phyloP scores from a whole-genome alignment of 83 land plant genomes.

The Picea mariana region DNA sequence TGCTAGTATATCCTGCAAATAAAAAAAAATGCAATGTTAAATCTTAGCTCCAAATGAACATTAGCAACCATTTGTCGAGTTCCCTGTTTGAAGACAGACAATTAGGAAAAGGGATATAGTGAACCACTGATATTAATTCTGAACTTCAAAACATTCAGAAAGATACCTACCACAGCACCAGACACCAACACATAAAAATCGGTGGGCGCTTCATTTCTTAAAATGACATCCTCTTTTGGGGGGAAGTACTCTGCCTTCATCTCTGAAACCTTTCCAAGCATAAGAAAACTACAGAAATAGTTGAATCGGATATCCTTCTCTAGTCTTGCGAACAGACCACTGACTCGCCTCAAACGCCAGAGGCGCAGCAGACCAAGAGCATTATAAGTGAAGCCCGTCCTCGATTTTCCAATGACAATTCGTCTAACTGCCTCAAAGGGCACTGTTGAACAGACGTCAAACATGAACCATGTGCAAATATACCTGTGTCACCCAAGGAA shows the following conservation, averaged over 20 bases:
- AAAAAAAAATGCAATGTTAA: not conserved
- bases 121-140: conserved; percentile 11
- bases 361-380: conserved; percentile 62
- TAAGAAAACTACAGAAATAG: conserved; percentile 30
- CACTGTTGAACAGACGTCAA: conserved; percentile 47
- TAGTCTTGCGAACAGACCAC: conserved; percentile 49
- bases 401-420: conserved; percentile 21
- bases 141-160: too few species aligned
- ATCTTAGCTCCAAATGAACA: not conserved
- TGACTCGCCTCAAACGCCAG: conserved; percentile 65
- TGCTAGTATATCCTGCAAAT: conserved; percentile 44
- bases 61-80: not conserved
- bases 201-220: conserved; percentile 81
- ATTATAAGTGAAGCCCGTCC: conserved; percentile 26
- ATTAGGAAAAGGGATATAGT: not conserved
- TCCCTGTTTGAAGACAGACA: not conserved
- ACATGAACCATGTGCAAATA: conserved; percentile 27
- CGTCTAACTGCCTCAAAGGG: conserved; percentile 34
- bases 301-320: conserved; percentile 61
- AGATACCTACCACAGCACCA: conserved; percentile 61
- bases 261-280: conserved; percentile 54
- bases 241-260: conserved; percentile 80
- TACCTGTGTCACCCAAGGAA: not conserved
- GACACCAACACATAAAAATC: conserved; percentile 70
- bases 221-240: conserved; percentile 74